Evolutionary conservation across 2,329 filamentous ascomycete species (phyloP).

Genomic region (Amphichorda felina): DNA sequence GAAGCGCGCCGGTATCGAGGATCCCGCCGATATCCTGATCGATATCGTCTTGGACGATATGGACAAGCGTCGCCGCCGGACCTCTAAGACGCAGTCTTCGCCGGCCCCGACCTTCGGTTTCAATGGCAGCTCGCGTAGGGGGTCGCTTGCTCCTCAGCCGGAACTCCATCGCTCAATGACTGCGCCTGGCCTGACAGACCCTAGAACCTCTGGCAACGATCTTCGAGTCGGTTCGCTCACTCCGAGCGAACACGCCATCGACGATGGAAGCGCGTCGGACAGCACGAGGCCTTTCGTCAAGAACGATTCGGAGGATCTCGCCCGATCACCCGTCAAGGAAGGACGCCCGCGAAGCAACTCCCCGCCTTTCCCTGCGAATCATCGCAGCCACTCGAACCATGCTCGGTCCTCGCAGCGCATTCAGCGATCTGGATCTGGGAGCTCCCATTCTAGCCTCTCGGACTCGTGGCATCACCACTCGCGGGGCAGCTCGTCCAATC

Average conservation of each 20-base stretch:
- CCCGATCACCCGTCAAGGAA: conserved; percentile 28
- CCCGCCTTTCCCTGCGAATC: conserved; percentile 63
- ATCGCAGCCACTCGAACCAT: conserved; percentile 59
- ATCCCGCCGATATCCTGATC: conserved; percentile 80
- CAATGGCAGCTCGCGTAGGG: conserved; percentile 44
- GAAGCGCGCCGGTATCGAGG: conserved; percentile 77
- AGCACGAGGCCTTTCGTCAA: conserved; percentile 29
- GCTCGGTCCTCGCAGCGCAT: conserved; percentile 62
- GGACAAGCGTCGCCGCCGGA: conserved; percentile 79
- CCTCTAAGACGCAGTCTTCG: conserved; percentile 74
- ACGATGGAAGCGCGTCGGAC: conserved; percentile 21
- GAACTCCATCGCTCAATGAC: conserved; percentile 59
- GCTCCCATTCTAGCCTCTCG: conserved; percentile 72
- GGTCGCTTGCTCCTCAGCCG: conserved; percentile 49
- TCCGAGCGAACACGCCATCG: conserved; percentile 35
- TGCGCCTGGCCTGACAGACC: conserved; percentile 47
- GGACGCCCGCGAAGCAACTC: conserved; percentile 64
- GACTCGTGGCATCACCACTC: conserved; percentile 47
- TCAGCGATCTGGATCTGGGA: conserved; percentile 79
- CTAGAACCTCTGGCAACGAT: conserved; percentile 33
- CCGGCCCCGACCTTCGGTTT: conserved; percentile 60
- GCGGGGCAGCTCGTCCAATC: conserved; percentile 66
- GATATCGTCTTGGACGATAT: conserved; percentile 95
- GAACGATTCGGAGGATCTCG: conserved; percentile 31
- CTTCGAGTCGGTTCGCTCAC: conserved; percentile 48